Conservation (phyloP, 208 protist species). For the Acanthamoeba lenticulata region DNA sequence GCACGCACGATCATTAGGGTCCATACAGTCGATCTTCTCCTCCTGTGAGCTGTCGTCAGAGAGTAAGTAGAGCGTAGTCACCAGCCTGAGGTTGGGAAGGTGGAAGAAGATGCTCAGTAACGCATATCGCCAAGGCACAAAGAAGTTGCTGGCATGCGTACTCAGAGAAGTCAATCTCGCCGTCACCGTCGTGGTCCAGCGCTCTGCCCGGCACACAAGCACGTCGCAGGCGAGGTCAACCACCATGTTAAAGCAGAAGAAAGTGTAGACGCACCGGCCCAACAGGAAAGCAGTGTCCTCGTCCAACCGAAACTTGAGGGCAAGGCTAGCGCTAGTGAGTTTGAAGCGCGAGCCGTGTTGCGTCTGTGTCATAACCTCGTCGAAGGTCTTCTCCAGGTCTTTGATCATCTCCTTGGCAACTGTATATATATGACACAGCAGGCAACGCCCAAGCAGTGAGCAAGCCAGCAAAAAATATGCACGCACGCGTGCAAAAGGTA, state of each 20-base stretch:
- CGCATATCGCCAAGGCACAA: neutral
- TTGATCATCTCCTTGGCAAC: slow-evolving; percentile 37
- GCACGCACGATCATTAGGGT: neutral
- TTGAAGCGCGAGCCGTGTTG: neutral
- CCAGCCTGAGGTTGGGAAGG: neutral
- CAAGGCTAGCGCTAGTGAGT: slow-evolving; percentile 38
- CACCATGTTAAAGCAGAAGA: neutral
- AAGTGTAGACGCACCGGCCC: neutral
- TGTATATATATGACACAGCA: neutral
- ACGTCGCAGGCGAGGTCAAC: neutral
- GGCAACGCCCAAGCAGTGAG: neutral
- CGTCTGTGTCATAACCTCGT: slow-evolving; percentile 30
- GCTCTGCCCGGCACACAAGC: neutral
- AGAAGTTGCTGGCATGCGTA: neutral
- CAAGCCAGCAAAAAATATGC: neutral
- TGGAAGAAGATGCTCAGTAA: neutral
- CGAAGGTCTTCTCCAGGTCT: slow-evolving; percentile 40
- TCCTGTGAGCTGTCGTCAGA: slow-evolving; percentile 3
- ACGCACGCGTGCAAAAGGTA: neutral
- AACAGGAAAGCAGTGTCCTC: slow-evolving; percentile 28
- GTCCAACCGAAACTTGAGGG: neutral
- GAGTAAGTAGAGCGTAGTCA: neutral
- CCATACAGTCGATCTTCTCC: slow-evolving; percentile 50
- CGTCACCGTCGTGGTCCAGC: slow-evolving; percentile 48
- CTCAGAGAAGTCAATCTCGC: slow-evolving; percentile 53